Conservation (phyloP, 805 yeast species). For the Candida ficus region DNA sequence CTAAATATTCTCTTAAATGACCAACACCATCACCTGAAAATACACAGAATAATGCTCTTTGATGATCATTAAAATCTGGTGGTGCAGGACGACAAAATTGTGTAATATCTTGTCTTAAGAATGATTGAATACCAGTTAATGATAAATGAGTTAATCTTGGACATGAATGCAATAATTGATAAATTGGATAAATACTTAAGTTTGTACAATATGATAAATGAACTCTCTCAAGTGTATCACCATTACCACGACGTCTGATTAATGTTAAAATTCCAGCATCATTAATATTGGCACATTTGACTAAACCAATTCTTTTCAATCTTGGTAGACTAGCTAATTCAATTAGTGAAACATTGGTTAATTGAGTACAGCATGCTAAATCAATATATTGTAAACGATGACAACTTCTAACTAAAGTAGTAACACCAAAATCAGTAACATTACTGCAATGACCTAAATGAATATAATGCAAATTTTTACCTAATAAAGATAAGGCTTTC, state of each 20-base stretch:
- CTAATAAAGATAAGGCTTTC: conserved; percentile 64
- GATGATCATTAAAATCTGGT: conserved; percentile 82
- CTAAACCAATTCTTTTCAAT: conserved; percentile 86
- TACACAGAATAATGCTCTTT: conserved; percentile 83
- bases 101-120: conserved; percentile 79
- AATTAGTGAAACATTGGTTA: conserved; percentile 76
- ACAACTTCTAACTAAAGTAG: conserved; percentile 66
- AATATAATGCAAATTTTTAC: conserved; percentile 76
- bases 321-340: conserved; percentile 75
- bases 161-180: conserved; percentile 67
- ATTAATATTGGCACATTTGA: conserved; percentile 82
- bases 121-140: conserved; percentile 87
- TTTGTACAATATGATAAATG: conserved; percentile 89
- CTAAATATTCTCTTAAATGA: conserved; percentile 66
- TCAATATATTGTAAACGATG: conserved; percentile 88
- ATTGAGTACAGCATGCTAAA: conserved; percentile 87
- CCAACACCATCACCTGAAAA: conserved; percentile 88
- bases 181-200: conserved; percentile 73
- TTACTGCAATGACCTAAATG: conserved; percentile 92
- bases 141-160: conserved; percentile 87
- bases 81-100: conserved; percentile 91
- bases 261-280: conserved; percentile 74
- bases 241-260: conserved; percentile 63
- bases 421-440: conserved; percentile 86
- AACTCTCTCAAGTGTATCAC: conserved; percentile 84